Percentiles rank a stretch among this genome's conserved stretches.
Evolutionary conservation across 805 yeast genomes (phyloP).

Genomic region (Candida glaebosa): DNA sequence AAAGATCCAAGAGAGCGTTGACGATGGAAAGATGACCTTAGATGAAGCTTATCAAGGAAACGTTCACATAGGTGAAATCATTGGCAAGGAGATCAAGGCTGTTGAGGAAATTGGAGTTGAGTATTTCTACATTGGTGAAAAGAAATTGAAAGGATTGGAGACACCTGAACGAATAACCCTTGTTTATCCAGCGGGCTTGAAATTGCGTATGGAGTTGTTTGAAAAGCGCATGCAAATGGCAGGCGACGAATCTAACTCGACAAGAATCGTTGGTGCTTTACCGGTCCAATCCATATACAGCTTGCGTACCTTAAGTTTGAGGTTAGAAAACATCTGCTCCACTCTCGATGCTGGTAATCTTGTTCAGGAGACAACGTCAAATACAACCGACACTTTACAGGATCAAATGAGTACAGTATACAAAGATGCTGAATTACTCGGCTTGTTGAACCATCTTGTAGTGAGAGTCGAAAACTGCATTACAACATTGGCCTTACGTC

Average conservation of each 20-base stretch:
- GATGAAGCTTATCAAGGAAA: constrained; percentile 45
- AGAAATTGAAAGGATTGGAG: constrained; percentile 89
- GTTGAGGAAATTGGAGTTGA: constrained; percentile 69
- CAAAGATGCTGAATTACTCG: constrained; percentile 43
- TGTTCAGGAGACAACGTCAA: constrained; percentile 23
- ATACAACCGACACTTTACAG: constrained; percentile 22
- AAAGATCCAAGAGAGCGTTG: constrained; percentile 42
- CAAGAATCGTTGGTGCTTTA: constrained; percentile 33
- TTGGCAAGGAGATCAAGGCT: constrained; percentile 63
- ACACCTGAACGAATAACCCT: constrained; percentile 84
- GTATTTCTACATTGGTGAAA: constrained; percentile 73
- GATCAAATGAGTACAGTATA: constrained; percentile 15
- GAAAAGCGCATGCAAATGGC: constrained; percentile 22
- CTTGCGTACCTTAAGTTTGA: constrained; percentile 52
- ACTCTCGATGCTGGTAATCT: constrained; percentile 41
- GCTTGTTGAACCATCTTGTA: constrained; percentile 60
- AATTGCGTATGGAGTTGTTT: constrained; percentile 52
- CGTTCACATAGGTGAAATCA: constrained; percentile 46
- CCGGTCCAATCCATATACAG: constrained; percentile 45
- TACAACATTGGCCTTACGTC: constrained; percentile 30
- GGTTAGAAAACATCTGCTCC: constrained; percentile 58
- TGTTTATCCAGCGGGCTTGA: constrained; percentile 65
- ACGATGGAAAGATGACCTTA: constrained; percentile 20
- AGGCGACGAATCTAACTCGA: constrained; percentile 27
- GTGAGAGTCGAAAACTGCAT: constrained; percentile 67